These are phyloP conservation scores for Pelargonium citronellum DNA, from an alignment of 441 rosid species.

Conservation along the genomic window DNA sequence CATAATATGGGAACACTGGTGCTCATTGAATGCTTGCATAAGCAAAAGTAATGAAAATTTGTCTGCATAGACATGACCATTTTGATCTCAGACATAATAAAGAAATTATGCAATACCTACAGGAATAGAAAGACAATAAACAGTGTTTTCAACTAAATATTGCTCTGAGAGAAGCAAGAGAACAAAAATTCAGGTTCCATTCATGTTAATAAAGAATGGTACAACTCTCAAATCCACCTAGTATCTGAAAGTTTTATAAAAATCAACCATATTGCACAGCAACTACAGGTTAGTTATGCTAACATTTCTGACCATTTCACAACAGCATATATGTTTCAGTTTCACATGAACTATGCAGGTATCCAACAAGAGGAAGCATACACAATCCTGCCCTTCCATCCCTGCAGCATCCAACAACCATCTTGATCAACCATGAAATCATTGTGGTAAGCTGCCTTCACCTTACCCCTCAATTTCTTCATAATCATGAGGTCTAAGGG, in stretches of 20 bases:
- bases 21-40: no score
- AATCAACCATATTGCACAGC: neutral
- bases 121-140: no score
- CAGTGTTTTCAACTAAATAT: no score
- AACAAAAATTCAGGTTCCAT: no score
- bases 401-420: constrained; percentile 78
- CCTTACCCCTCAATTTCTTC: constrained; percentile 33
- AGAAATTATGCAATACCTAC: no score
- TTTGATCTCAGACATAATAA: no score
- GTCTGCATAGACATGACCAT: no score
- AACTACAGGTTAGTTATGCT: neutral
- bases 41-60: no score
- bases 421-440: constrained; percentile 61
- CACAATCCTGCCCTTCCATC: constrained; percentile 90
- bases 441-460: constrained; percentile 30
- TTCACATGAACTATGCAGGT: constrained; percentile 29
- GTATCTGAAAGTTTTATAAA: neutral
- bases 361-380: constrained; percentile 64
- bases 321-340: no score
- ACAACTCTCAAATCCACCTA: neutral
- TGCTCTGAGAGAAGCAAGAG: no score
- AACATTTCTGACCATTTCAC: neutral
- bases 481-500: constrained; percentile 31
- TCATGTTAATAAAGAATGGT: no score
- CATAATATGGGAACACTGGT: no score